A percentile compares a stretch with the other conserved stretches of the same genome.
These are phyloP conservation scores for Ichthyophthirius multifiliis DNA, from an alignment of 169 alveolate genomes.

Conservation along the genomic window DNA sequence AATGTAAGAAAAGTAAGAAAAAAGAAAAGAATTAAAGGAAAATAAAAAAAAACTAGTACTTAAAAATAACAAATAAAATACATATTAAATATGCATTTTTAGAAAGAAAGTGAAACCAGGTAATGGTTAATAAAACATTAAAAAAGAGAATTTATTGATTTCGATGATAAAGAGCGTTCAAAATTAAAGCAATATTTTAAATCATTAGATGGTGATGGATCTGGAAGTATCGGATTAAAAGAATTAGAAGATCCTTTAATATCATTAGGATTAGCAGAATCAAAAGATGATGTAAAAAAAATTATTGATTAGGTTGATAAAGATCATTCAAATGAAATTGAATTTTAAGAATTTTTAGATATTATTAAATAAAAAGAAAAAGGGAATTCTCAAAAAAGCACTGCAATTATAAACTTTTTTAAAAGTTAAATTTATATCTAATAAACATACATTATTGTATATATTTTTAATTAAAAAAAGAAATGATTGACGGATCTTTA, in stretches of 20 bases:
- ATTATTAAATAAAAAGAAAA: conserved; percentile 40
- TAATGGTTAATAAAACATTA: conserved; percentile 29
- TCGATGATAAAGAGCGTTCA: conserved; percentile 40
- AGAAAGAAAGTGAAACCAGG: conserved; percentile 14
- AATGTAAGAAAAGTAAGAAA: not conserved
- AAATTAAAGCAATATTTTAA: conserved; percentile 33
- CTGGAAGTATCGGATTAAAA: conserved; percentile 44
- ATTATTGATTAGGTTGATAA: conserved; percentile 42
- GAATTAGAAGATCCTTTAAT: conserved; percentile 55
- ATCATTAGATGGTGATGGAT: conserved; percentile 42
- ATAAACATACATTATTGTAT: no score
- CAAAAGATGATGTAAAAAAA: conserved; percentile 49
- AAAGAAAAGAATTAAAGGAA: not conserved
- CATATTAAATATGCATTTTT: no score
- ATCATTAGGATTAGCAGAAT: conserved; percentile 47
- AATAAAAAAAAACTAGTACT: conserved; percentile 44
- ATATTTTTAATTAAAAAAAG: not conserved
- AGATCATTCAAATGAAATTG: conserved; percentile 35
- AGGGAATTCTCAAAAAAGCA: conserved; percentile 32
- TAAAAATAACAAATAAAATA: no score
- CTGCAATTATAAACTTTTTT: conserved; percentile 35
- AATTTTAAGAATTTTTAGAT: conserved; percentile 46
- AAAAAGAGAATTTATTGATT: conserved; percentile 31
- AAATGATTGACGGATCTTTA: conserved; percentile 34
- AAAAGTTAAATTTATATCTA: not conserved